Evolutionary conservation across 257 asterid species (phyloP).

Genomic region (Verbascum thapsus): DNA sequence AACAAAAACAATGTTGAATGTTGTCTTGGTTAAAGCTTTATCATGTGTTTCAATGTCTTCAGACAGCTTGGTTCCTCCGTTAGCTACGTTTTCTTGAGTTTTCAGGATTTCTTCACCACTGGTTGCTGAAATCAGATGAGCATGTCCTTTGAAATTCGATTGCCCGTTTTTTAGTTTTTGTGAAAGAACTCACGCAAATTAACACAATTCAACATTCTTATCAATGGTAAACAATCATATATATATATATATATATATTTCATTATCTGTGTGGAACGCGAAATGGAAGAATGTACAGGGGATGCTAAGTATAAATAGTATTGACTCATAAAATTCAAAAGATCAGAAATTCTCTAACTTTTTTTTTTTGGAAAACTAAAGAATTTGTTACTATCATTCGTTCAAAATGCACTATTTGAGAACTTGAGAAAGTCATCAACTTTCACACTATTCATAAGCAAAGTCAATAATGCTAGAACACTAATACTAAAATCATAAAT

Average conservation of each 20-base stretch:
- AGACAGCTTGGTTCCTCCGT: constrained; percentile 33
- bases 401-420: not conserved
- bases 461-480: not conserved
- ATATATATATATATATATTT: no score
- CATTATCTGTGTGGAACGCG: no score
- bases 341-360: not conserved
- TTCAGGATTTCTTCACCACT: constrained; percentile 43
- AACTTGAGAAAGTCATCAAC: constrained; percentile 15
- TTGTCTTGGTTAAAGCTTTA: constrained; percentile 32
- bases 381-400: not conserved
- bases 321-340: not conserved
- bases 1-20: constrained; percentile 60
- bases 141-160: constrained; percentile 6
- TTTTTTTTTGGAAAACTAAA: not conserved
- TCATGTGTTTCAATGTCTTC: constrained; percentile 40
- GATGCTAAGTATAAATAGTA: not conserved
- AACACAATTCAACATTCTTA: not conserved
- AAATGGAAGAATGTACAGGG: no score
- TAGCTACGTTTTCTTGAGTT: constrained; percentile 35
- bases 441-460: constrained; percentile 2
- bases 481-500: not conserved
- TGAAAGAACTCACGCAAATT: constrained; percentile 13
- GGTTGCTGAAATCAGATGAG: constrained; percentile 34
- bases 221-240: constrained; percentile 10
- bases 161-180: constrained; percentile 17